Conservation (phyloP, 139 green algal genomes). For the Chara braunii region DNA sequence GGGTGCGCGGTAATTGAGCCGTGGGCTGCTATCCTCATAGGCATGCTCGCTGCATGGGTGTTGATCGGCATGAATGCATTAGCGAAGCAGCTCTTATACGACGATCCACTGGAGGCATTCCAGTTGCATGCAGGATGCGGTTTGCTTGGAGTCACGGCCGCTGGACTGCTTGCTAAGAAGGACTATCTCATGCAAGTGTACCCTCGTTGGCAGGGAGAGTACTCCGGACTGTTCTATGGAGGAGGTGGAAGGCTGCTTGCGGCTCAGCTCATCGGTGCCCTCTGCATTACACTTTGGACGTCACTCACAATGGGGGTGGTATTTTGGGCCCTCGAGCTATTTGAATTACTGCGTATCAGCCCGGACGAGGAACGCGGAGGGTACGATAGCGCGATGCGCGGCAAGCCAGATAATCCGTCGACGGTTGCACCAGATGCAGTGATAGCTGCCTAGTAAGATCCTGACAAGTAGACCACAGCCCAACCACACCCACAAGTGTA, state of each 20-base stretch:
- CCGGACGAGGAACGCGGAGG: conserved; percentile 46
- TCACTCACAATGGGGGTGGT: conserved; percentile 47
- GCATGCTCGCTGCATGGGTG: background rate
- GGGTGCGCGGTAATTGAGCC: background rate
- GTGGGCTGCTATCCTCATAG: background rate
- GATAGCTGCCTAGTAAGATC: too few relatives aligned
- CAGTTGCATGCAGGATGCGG: background rate
- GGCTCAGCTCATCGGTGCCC: conserved; percentile 51
- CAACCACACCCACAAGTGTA: too few relatives aligned
- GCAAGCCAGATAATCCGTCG: too few relatives aligned
- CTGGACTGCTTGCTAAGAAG: conserved; percentile 48
- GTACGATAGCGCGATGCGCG: conserved; percentile 51
- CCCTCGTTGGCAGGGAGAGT: too few relatives aligned
- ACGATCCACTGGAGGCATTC: background rate
- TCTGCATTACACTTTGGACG: conserved; percentile 60
- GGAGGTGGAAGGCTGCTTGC: conserved; percentile 43
- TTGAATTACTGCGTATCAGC: conserved; percentile 42
- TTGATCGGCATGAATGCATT: background rate
- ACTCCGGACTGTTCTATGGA: conserved; percentile 43
- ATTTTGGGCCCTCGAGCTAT: conserved; percentile 60
- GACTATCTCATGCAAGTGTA: conserved; percentile 44
- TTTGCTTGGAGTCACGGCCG: background rate
- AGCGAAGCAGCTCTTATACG: background rate
- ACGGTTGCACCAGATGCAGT: too few relatives aligned
- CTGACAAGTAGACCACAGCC: too few relatives aligned